These are phyloP conservation scores for Globisporangium spinosum DNA, from an alignment of 352 stramenopile species.

Conservation along the genomic window DNA sequence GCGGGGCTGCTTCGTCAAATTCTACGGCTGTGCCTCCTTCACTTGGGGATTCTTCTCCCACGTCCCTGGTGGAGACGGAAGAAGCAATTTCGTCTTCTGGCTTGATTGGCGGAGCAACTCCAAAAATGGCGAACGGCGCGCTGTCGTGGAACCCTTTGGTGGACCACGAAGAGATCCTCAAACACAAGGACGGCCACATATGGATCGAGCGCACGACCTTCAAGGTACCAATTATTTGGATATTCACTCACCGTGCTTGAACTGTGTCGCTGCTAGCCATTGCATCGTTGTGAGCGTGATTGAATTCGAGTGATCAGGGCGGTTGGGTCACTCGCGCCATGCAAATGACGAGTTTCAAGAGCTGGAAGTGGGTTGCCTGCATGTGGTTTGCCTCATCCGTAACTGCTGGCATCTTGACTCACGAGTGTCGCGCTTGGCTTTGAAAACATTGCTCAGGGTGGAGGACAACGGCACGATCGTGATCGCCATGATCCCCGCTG, in stretches of 20 bases:
- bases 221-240: conserved; percentile 26
- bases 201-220: conserved; percentile 57
- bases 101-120: neutral
- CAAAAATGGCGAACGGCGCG: neutral
- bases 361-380: conserved; percentile 41
- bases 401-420: neutral
- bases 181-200: conserved; percentile 42
- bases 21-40: neutral
- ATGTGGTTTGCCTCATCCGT: neutral
- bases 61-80: neutral
- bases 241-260: neutral
- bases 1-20: too few species aligned
- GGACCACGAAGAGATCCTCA: conserved; percentile 44
- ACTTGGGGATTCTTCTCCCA: neutral
- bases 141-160: conserved; percentile 36
- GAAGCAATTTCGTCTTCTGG: neutral
- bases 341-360: conserved; percentile 63
- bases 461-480: conserved; percentile 62
- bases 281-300: neutral
- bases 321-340: conserved; percentile 33
- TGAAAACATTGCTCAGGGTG: conserved; percentile 29
- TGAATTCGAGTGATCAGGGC: conserved; percentile 8
- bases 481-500: conserved; percentile 64
- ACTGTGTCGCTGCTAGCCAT: neutral
- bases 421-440: neutral